Evolutionary conservation across 371 early-diverging fungal genomes (phyloP).

Genomic region (Lichtheimia ornata): DNA sequence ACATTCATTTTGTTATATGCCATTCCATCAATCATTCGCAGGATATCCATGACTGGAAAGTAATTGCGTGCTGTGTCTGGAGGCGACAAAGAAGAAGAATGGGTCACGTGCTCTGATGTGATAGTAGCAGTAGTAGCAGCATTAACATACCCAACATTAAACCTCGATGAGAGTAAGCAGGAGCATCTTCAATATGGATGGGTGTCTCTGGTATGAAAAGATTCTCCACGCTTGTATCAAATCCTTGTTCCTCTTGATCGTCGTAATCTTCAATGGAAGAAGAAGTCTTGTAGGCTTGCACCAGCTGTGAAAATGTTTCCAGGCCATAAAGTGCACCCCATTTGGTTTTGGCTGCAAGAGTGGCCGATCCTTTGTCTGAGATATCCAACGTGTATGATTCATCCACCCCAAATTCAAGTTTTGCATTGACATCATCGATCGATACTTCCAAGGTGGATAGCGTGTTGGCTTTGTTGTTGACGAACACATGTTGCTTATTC

Average conservation of each 20-base stretch:
- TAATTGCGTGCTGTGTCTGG: constrained; percentile 79
- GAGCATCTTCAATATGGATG: constrained; percentile 68
- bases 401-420: constrained; percentile 49
- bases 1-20: constrained; percentile 60
- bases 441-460: constrained; percentile 30
- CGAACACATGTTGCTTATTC: constrained; percentile 5
- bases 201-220: constrained; percentile 58
- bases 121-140: too few species aligned
- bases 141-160: constrained; percentile 51
- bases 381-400: constrained; percentile 70
- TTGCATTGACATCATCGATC: constrained; percentile 33
- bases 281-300: constrained; percentile 30
- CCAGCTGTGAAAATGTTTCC: constrained; percentile 74
- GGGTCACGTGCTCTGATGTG: too few species aligned
- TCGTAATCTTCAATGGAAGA: constrained; percentile 18
- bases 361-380: constrained; percentile 37
- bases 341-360: constrained; percentile 62
- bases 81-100: too few species aligned
- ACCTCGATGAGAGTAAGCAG: constrained; percentile 73
- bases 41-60: constrained; percentile 62
- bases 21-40: constrained; percentile 59
- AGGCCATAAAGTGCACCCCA: constrained; percentile 80
- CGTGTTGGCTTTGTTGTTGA: background rate
- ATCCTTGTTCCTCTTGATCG: constrained; percentile 21
- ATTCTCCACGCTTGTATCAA: constrained; percentile 14